Evolutionary conservation across 148 eudicot species (phyloP).

Genomic region (Tetragonia tetragonoides): DNA sequence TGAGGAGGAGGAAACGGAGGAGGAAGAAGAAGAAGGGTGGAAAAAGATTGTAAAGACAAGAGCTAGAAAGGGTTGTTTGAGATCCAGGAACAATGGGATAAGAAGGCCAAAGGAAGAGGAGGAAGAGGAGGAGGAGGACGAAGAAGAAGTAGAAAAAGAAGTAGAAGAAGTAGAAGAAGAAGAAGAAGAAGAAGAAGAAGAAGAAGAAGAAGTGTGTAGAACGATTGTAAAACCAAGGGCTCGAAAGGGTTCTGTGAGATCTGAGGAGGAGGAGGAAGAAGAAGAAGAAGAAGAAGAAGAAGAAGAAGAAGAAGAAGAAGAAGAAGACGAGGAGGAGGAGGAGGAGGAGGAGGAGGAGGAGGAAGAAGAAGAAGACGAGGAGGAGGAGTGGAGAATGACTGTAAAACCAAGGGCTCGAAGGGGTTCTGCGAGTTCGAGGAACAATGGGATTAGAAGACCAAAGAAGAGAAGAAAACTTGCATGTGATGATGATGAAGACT

Average conservation of each 20-base stretch:
- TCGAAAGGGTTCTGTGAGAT: conserved; percentile 23
- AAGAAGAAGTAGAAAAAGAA: too few species aligned
- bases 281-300: too few species aligned
- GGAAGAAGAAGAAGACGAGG: conserved; percentile 23
- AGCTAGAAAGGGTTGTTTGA: conserved; percentile 22
- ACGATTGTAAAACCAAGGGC: conserved; percentile 36
- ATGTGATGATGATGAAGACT: conserved; percentile 39
- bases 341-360: conserved; percentile 26
- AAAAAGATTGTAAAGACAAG: conserved; percentile 41
- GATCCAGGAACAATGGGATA: conserved; percentile 28
- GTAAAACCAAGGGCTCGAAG: conserved; percentile 35
- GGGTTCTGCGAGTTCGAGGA: conserved; percentile 24
- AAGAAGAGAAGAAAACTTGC: conserved; percentile 40
- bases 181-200: conserved; percentile 24
- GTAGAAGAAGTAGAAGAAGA: conserved; percentile 21
- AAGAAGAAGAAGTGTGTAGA: conserved; percentile 31
- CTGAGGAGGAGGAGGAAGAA: conserved; percentile 18
- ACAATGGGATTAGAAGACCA: conserved; percentile 26
- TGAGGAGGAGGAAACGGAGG: conserved; percentile 41
- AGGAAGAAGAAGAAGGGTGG: conserved; percentile 30
- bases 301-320: too few species aligned
- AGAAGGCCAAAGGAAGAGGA: conserved; percentile 28
- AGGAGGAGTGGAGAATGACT: conserved; percentile 36
- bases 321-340: conserved; percentile 31
- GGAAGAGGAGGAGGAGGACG: conserved; percentile 17